Base-by-base conservation (phyloP, 176 grass and related monocot species). In the Rhynchospora tenuis region DNA sequence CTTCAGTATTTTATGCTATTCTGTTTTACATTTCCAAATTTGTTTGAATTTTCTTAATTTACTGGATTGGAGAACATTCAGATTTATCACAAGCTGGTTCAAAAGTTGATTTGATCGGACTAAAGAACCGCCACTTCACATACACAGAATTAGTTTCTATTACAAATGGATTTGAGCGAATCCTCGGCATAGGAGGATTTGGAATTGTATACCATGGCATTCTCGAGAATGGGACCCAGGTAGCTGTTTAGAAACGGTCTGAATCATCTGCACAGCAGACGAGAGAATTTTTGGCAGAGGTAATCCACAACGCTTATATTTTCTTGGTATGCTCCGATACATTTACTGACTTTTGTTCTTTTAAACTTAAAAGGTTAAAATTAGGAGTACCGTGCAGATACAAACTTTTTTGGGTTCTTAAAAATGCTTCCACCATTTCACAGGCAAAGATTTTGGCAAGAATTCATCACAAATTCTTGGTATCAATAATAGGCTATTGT, bases 101-200 rank as follows among this genome's bases (percentile, higher is more conserved):
- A 11, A 19, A 0, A 56, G 22, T 88, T 12, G 50, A 22, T 59
- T 45, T 62, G 16, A 12, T 83, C 29, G 57, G 59, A 10, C 15
- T 87, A 44, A 60, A 90, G 42, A 95, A 55, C 44, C 75, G 86
- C 63, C 51, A 65, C 69, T 97, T 94, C 79, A 92, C 86, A 20
- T 92, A 94, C 85, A 70, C 86, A 78, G 89, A 97, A 67, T 69
- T 97, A 70, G 80, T 90, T 44, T 46, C 51, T 7, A 90, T 92
- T 4, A 97, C 94, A 45, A 75, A 86, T 44, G 86, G 90, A 56
- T 97, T 97, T 58, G 85, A 23, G 50, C 82, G 88, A 79, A 83
- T 90, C 81, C 81, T 97, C 59, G 94, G 91, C 3, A 28, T 64
- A 79, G 94, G 91, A 87, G 94, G 91, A 33, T 97, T 94, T 86